Evolutionary conservation across 768 basidiomycete genomes (phyloP).

Genomic region (Rickenella mellea): DNA sequence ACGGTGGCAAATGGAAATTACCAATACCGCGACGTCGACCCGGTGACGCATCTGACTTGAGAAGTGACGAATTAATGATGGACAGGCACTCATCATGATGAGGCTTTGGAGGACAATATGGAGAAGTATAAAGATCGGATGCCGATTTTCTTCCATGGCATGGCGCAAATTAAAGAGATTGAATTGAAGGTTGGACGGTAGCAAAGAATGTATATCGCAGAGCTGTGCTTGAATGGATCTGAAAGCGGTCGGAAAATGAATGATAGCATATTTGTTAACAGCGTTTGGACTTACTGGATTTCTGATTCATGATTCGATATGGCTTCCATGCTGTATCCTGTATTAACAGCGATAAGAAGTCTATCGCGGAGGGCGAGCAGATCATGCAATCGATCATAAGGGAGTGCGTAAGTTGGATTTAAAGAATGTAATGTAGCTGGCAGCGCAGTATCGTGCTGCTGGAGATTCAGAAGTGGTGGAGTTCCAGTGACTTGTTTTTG

Average conservation of each 20-base stretch:
- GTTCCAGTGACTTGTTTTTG: neutral
- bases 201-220: neutral
- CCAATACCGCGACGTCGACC: neutral
- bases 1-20: neutral
- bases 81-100: neutral
- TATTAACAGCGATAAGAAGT: neutral
- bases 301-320: neutral
- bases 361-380: neutral
- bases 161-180: neutral
- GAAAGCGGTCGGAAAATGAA: neutral
- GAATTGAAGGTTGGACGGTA: conserved; percentile 1
- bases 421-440: neutral
- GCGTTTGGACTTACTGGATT: neutral
- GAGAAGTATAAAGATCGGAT: neutral
- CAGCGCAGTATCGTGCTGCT: neutral
- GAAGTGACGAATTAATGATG: neutral
- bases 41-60: neutral
- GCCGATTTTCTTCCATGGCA: neutral
- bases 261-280: neutral
- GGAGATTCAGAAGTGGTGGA: neutral
- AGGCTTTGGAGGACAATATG: neutral
- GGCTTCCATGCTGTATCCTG: neutral
- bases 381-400: neutral
- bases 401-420: neutral
- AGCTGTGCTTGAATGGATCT: neutral